Conservation (phyloP, 108 stramenopile genomes). For the Pseudonitzschia delicatissima region DNA sequence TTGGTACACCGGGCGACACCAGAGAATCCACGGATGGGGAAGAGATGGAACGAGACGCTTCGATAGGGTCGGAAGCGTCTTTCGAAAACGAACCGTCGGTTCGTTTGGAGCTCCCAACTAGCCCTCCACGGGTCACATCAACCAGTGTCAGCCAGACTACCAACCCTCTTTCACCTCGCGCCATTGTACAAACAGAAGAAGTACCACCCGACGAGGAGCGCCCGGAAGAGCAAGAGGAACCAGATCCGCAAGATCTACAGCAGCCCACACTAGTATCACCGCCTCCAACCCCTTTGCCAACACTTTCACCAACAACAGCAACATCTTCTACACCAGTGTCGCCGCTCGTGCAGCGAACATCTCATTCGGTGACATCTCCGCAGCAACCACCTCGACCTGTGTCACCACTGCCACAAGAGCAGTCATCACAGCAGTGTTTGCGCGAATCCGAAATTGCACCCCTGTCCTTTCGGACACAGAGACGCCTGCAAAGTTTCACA, state of each 20-base stretch:
- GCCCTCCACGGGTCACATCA: neutral
- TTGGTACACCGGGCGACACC: neutral
- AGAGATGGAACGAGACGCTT: neutral
- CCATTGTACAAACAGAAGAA: neutral
- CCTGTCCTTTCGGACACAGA: neutral
- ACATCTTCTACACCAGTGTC: no score
- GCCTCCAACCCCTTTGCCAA: no score
- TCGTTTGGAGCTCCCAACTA: neutral
- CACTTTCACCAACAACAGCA: no score
- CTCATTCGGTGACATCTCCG: no score
- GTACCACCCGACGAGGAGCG: constrained; percentile 1
- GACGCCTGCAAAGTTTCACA: neutral
- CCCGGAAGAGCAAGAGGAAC: neutral
- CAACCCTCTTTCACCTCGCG: neutral
- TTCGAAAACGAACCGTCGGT: neutral
- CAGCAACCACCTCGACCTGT: no score
- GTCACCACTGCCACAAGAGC: no score
- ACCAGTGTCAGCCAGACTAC: neutral
- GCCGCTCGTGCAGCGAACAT: no score
- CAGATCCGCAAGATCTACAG: no score
- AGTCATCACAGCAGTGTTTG: no score
- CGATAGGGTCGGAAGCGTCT: neutral
- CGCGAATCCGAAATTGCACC: no score
- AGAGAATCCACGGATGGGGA: neutral
- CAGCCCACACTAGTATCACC: no score